Evolutionary conservation across 2,329 filamentous ascomycete species (phyloP), one percentile per base, ranked within the genome.

Genomic region (Atkinsonella texensis): DNA sequence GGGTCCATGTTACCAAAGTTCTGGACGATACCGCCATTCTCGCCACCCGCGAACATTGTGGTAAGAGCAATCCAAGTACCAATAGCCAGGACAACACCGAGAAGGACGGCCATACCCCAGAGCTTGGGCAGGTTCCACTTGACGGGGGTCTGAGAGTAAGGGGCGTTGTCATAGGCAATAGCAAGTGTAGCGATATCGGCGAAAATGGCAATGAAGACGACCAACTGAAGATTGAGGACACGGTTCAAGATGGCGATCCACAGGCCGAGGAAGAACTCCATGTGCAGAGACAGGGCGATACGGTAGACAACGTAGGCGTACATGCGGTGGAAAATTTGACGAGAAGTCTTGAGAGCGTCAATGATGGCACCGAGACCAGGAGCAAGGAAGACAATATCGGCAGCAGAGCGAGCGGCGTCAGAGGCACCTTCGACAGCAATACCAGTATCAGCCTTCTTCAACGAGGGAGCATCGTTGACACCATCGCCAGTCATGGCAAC

Each of bases 401-500:
- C 87, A 59, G 89, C 89, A 54, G 89, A 93, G 59, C 88, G 87
- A 63, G 89, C 89, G 66, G 89, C 89, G 67, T 95, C 89, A 31
- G 88, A 93, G 56, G 89, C 83, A 74, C 89, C 89, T 74, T 95
- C 87, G 63, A 95, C 89, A 57, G 89, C 89, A 73, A 95, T 95
- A 77, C 89, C 89, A 63, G 88, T 94, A 73, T 95, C 88, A n/a
- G 89, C 89, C 76, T 90, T 94, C 76, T 95, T 94, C 65, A 95
- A 76, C 32, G 88, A 94, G 57, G 89, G 87, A 58, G 89, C 89
- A 70, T 95, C 89, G 73, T 95, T 95, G 73, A 95, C 89, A 79
- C 89, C 89, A 61, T 95, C 89, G 77, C 89, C 89, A 71, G 89
- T 95, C 89, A 95, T 95, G 68, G 89, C 89, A 72, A 94, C 89